These are phyloP conservation scores for Quercus mongolica DNA, from an alignment of 306 rosid species.

Conservation along the genomic window DNA sequence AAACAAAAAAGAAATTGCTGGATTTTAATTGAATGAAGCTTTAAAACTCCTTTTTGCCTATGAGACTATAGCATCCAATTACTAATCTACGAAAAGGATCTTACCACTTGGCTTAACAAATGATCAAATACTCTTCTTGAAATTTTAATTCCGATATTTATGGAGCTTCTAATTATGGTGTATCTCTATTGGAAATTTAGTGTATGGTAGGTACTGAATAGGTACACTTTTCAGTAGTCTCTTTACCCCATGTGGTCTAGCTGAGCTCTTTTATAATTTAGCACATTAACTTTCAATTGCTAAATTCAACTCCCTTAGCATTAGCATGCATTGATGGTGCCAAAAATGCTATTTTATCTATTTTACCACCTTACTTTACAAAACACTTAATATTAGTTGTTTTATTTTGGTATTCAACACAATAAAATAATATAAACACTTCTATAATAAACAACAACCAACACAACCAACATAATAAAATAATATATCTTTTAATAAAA, in stretches of 20 bases:
- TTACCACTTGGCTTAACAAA: not conserved
- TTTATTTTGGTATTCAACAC: too few species aligned
- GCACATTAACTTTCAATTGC: too few species aligned
- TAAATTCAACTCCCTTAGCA: too few species aligned
- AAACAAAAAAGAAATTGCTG: not conserved
- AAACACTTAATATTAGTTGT: fast-evolving
- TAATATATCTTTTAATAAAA: too few species aligned
- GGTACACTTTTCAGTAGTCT: too few species aligned
- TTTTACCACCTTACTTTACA: fast-evolving
- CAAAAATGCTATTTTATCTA: too few species aligned
- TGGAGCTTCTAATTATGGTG: not conserved
- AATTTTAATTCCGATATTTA: not conserved
- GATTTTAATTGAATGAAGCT: not conserved
- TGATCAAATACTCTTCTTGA: not conserved
- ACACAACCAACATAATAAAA: too few species aligned
- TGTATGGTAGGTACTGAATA: not conserved
- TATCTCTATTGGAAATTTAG: not conserved
- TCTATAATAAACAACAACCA: too few species aligned
- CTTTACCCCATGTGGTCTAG: too few species aligned
- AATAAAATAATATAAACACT: too few species aligned
- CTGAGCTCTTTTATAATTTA: too few species aligned
- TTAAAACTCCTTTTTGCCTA: not conserved
- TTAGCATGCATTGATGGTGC: too few species aligned
- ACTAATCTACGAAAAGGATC: not conserved
- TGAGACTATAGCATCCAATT: not conserved